These are phyloP conservation scores for Naganishia friedmannii DNA, from an alignment of 768 basidiomycete species.

Conservation along the genomic window DNA sequence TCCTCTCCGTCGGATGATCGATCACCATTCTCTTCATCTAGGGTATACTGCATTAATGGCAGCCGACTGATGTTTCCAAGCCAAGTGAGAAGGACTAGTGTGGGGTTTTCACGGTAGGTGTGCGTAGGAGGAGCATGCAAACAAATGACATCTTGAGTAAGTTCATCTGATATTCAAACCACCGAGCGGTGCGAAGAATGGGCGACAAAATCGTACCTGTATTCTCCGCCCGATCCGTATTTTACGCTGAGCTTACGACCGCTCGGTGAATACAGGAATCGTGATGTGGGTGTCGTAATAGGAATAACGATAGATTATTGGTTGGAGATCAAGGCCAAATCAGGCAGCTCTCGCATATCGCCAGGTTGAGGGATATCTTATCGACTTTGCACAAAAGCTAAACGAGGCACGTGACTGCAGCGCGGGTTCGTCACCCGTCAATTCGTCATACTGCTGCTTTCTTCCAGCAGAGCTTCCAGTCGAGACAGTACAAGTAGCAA, in stretches of 20 bases:
- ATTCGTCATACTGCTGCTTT: too few species aligned
- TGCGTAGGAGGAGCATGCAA: background rate
- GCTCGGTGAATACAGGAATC: background rate
- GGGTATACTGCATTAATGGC: conserved; percentile 14
- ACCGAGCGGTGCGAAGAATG: background rate
- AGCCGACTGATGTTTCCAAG: background rate
- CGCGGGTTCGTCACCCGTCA: too few species aligned
- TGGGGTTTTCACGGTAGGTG: background rate
- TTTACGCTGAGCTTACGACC: background rate
- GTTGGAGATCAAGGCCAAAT: background rate
- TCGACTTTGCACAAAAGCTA: background rate
- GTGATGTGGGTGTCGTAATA: background rate
- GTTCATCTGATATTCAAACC: background rate
- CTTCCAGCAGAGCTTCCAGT: too few species aligned
- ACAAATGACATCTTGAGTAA: conserved; percentile 6
- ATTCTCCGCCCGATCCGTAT: conserved; percentile 3
- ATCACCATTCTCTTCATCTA: conserved; percentile 17
- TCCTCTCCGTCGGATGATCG: conserved; percentile 19
- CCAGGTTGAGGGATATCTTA: background rate
- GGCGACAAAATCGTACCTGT: conserved; percentile 3
- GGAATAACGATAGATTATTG: conserved; percentile 4
- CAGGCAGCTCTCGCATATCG: background rate
- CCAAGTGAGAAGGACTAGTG: background rate
- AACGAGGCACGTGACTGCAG: conserved; percentile 2
- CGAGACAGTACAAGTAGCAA: too few species aligned